Conservation (phyloP, 2,329 filamentous ascomycete genomes). For the Colletotrichum coccodes region DNA sequence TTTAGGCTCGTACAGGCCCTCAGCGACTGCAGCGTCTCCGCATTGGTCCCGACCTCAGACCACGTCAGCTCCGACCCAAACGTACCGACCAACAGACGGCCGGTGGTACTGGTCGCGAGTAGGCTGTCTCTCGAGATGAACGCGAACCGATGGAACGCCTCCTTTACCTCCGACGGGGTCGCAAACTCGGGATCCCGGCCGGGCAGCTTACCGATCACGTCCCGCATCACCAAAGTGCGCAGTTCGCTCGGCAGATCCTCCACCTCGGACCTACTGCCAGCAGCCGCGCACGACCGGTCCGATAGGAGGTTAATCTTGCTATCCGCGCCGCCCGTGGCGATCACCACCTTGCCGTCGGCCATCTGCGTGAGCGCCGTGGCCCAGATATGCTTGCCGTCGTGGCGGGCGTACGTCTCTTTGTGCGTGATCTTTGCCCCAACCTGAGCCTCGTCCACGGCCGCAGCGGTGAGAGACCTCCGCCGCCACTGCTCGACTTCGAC, state of each 20-base stretch:
- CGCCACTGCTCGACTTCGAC: slow-evolving; percentile 42
- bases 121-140: slow-evolving; percentile 66
- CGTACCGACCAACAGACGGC: slow-evolving; percentile 63
- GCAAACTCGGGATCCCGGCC: slow-evolving; percentile 43
- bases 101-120: slow-evolving; percentile 69
- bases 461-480: slow-evolving; percentile 6
- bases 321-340: slow-evolving; percentile 88
- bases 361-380: slow-evolving; percentile 62
- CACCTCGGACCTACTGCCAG: not conserved
- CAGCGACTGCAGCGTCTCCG: slow-evolving; percentile 48
- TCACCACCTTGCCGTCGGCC: slow-evolving; percentile 46
- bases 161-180: slow-evolving; percentile 39
- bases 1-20: slow-evolving; percentile 59
- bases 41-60: slow-evolving; percentile 51
- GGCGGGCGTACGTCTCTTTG: slow-evolving; percentile 67
- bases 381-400: slow-evolving; percentile 94
- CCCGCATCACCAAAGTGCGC: slow-evolving; percentile 43
- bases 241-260: slow-evolving; percentile 26
- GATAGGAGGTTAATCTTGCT: slow-evolving; percentile 69
- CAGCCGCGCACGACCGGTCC: slow-evolving; percentile 26
- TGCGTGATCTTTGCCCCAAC: slow-evolving; percentile 56
- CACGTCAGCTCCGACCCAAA: slow-evolving; percentile 49
- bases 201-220: slow-evolving; percentile 40
- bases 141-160: slow-evolving; percentile 70
- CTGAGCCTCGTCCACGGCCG: slow-evolving; percentile 15